Conservation (phyloP, 306 rosid species). For the Carpinus fangiana region DNA sequence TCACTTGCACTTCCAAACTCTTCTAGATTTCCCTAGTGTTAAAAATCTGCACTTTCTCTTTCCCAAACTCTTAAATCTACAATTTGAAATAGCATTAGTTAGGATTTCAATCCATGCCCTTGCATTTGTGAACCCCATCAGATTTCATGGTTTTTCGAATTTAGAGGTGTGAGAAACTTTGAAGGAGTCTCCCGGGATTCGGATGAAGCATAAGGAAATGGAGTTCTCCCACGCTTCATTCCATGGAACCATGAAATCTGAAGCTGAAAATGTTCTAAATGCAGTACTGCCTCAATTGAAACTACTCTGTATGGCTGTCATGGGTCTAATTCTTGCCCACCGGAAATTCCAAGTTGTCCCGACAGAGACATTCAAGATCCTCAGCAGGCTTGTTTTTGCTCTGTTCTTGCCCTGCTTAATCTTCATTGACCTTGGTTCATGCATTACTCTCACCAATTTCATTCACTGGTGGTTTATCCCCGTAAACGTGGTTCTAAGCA, state of each 20-base stretch:
- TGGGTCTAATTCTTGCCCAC: constrained; percentile 66
- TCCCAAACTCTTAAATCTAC: too few species aligned
- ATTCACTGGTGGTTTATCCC: constrained; percentile 89
- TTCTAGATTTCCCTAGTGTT: too few species aligned
- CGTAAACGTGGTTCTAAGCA: constrained; percentile 69
- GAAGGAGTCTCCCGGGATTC: not conserved
- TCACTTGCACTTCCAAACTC: too few species aligned
- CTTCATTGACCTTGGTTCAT: constrained; percentile 69
- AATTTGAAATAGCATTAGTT: too few species aligned
- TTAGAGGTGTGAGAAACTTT: not conserved
- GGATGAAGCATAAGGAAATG: not conserved
- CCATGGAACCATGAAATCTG: constrained; percentile 20
- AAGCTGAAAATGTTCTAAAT: constrained; percentile 46
- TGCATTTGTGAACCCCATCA: too few species aligned
- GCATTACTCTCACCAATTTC: constrained; percentile 61
- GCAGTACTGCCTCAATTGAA: constrained; percentile 72
- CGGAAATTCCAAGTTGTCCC: constrained; percentile 66
- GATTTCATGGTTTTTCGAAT: not conserved
- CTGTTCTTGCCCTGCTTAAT: constrained; percentile 88
- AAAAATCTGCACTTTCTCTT: too few species aligned
- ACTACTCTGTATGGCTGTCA: constrained; percentile 55
- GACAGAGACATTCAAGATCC: constrained; percentile 63
- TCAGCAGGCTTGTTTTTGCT: constrained; percentile 82
- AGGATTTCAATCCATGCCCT: too few species aligned
- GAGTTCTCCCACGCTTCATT: not conserved